Percentiles rank a stretch among this genome's conserved stretches.
Evolutionary conservation across 192 early-diverging fungal genomes (phyloP).

Genomic region (Phlyctochytrium arcticum): DNA sequence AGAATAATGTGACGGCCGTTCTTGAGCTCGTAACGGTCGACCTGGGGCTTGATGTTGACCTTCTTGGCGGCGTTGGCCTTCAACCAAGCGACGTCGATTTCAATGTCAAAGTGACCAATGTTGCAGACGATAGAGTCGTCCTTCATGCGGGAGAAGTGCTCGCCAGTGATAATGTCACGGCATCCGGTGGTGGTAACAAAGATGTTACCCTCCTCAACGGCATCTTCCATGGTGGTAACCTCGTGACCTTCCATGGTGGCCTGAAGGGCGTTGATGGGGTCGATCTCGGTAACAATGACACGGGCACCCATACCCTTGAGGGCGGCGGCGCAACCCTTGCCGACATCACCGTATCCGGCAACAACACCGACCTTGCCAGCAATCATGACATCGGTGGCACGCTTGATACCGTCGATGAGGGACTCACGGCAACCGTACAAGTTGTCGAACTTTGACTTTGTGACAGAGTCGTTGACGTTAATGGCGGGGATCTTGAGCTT

Average conservation of each 20-base stretch:
- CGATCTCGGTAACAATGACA: conserved; percentile 96
- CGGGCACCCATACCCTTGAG: conserved; percentile 97
- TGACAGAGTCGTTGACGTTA: conserved; percentile 99
- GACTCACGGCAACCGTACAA: conserved; percentile 99
- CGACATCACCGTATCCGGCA: conserved; percentile 99
- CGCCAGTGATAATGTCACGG: conserved; percentile 95
- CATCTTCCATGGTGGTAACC: conserved; percentile 99
- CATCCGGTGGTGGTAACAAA: conserved; percentile 99
- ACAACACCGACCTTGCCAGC: conserved; percentile 98
- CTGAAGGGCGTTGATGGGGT: conserved; percentile 99
- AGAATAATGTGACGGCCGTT: conserved; percentile 93
- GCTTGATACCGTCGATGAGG: conserved; percentile 98
- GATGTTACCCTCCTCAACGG: conserved; percentile 88
- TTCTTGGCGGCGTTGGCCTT: conserved; percentile 83
- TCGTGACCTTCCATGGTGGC: conserved; percentile 99
- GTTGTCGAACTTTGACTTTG: conserved; percentile 99
- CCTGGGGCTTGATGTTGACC: conserved; percentile 98
- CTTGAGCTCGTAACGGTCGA: conserved; percentile 92
- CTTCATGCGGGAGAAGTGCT: conserved; percentile 91
- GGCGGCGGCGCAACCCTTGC: conserved; percentile 98
- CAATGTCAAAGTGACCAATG: conserved; percentile 99
- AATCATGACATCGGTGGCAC: conserved; percentile 99
- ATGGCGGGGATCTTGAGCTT: conserved; percentile 98
- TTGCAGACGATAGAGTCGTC: conserved; percentile 99
- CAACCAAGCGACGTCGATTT: conserved; percentile 98